Conservation (phyloP, 257 asterid species). For the Ophiorrhiza pumila region DNA sequence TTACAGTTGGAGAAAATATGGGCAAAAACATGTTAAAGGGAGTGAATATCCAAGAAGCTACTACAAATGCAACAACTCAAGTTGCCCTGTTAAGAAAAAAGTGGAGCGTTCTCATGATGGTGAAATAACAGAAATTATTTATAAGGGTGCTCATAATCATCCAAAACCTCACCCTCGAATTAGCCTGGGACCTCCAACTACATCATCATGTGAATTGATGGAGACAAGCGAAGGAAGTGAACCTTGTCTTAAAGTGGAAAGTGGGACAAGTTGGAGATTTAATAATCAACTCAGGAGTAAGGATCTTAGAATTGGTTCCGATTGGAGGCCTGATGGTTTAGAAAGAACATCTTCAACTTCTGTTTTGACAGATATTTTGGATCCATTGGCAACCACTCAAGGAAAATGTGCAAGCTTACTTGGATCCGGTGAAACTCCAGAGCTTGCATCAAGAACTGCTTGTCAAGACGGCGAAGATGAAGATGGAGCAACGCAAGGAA, state of each 20-base stretch:
- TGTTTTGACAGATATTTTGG: conserved; percentile 25
- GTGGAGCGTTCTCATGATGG: conserved; percentile 67
- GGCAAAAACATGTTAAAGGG: conserved; percentile 81
- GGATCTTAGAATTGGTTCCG: conserved; percentile 17
- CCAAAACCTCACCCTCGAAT: conserved; percentile 43
- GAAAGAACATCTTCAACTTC: conserved; percentile 30
- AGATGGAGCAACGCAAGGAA: conserved; percentile 42
- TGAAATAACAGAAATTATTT: conserved; percentile 53
- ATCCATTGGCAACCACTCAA: conserved; percentile 21
- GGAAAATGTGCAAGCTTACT: conserved; percentile 15
- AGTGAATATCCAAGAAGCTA: conserved; percentile 75
- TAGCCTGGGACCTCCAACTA: conserved; percentile 11
- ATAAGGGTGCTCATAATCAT: conserved; percentile 68
- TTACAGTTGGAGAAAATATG: conserved; percentile 72
- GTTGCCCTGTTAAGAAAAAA: conserved; percentile 59
- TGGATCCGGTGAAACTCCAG: conserved; percentile 31
- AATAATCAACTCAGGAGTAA: conserved; percentile 6
- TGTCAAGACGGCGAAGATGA: conserved; percentile 37
- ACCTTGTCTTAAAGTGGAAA: conserved; percentile 21
- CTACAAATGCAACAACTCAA: conserved; percentile 55
- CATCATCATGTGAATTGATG: conserved; percentile 19
- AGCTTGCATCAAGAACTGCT: conserved; percentile 28
- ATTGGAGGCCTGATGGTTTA: conserved; percentile 31
- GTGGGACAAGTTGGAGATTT: conserved; percentile 21
- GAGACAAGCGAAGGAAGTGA: conserved; percentile 30